Evolutionary conservation across 2,329 filamentous ascomycete species (phyloP).

Genomic region (Annulohypoxylon truncatum): DNA sequence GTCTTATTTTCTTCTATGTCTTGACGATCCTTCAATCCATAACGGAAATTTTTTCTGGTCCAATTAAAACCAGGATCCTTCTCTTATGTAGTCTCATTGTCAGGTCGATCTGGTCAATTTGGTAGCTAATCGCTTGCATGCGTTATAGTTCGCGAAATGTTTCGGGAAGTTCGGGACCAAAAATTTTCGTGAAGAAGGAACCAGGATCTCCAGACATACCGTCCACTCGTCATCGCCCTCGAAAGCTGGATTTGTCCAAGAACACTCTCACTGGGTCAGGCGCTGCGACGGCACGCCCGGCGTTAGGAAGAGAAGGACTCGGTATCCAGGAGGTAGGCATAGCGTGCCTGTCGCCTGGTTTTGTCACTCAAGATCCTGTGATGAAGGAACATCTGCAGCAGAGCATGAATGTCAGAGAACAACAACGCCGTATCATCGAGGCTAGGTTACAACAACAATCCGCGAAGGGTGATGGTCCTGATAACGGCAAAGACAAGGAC

Average conservation of each 20-base stretch:
- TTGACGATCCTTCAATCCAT: constrained; percentile 38
- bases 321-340: constrained; percentile 93
- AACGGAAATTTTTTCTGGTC: constrained; percentile 2
- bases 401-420: constrained; percentile 91
- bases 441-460: constrained; percentile 88
- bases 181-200: constrained; percentile 97
- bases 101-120: not conserved
- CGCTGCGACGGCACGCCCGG: constrained; percentile 74
- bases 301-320: constrained; percentile 81
- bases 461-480: constrained; percentile 77
- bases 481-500: constrained; percentile 66
- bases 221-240: constrained; percentile 78
- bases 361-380: constrained; percentile 94
- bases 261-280: constrained; percentile 62
- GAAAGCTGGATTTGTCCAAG: constrained; percentile 81
- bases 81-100: constrained; percentile 4
- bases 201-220: constrained; percentile 86
- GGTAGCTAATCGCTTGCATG: constrained; percentile 42
- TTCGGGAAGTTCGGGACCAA: constrained; percentile 65
- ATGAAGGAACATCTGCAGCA: constrained; percentile 96
- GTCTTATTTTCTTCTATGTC: constrained; percentile 27
- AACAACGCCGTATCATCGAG: constrained; percentile 95
- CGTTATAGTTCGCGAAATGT: constrained; percentile 62
- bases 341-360: constrained; percentile 93
- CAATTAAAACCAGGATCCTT: constrained; percentile 3